Evolutionary conservation across 2,329 filamentous ascomycete species (phyloP), one percentile per base, ranked within the genome.

Genomic region (Epichloe aotearoae): DNA sequence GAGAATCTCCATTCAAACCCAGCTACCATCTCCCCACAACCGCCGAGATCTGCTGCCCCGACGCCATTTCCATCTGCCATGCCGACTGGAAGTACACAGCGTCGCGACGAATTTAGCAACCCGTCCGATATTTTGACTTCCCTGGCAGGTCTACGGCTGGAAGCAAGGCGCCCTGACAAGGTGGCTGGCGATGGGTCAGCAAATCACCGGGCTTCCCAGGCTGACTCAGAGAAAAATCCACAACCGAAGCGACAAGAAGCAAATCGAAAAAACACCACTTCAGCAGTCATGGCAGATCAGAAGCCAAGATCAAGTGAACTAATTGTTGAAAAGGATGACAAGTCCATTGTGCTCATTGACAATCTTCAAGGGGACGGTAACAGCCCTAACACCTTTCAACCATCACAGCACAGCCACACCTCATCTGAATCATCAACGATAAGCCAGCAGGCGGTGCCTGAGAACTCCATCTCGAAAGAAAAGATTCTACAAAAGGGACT

Each of bases 401-500:
- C 43, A 47, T 44, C 42, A 23, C 46, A 39, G 30, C 38, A 45
- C 33, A 42, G 49, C 23, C 39, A 55, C 20, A 10, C 8, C n/a
- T 19, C 15, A 37, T 42, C 14, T 39, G 23, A 7, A 40, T 3
- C n/a, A 36, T 12, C 40, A 46, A 45, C 12, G 11, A 49, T 34
- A 23, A 20, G 34, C 11, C 45, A 30, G 36, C 8, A 33, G 30
- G 23, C 19, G 4, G 23, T 37, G 39, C 11, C 19, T 11, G 38
- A 42, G 7, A 40, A 38, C 7, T 26, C 19, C 12, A 26, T n/a
- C 5, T 3, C 19, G 19, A 34, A 23, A 15, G 54, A 57, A 23
- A 38, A 48, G 4, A 26, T 54, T n/a, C 57, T 62, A 37, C 67
- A 72, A 10, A 77, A 79, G 54, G 66, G 65, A 6, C 77, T 95